Conservation (phyloP, 768 basidiomycete genomes). For the Boletus vermiculosoides region DNA sequence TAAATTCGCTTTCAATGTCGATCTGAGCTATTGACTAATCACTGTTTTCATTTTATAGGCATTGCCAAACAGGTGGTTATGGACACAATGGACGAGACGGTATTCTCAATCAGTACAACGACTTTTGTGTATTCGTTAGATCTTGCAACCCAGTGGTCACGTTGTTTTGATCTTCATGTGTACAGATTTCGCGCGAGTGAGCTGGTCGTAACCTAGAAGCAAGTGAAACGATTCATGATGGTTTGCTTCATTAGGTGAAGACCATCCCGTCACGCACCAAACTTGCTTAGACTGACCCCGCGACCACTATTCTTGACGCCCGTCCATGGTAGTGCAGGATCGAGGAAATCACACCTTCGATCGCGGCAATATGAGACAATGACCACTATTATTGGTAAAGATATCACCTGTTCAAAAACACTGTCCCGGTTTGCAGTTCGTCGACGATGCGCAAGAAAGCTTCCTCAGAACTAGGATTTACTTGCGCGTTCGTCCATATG, state of each 20-base stretch:
- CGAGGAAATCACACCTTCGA: constrained; percentile 80
- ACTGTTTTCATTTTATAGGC: background rate
- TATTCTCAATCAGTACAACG: background rate
- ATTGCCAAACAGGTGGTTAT: background rate
- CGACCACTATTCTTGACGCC: constrained; percentile 93
- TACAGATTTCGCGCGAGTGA: constrained; percentile 77
- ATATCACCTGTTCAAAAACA: constrained; percentile 80
- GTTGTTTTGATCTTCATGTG: constrained; percentile 76
- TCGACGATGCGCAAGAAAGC: constrained; percentile 64
- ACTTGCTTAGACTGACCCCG: constrained; percentile 86
- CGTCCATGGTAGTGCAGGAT: constrained; percentile 93
- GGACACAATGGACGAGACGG: background rate
- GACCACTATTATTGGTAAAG: background rate
- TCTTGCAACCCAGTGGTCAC: background rate
- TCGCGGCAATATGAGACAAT: background rate
- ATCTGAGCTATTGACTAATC: constrained; percentile 3
- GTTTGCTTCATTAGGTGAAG: background rate
- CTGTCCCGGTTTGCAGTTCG: constrained; percentile 85
- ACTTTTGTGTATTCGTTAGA: background rate
- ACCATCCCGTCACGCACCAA: constrained; percentile 55
- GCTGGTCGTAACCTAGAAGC: constrained; percentile 75
- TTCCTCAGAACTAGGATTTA: constrained; percentile 56
- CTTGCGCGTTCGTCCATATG: constrained; percentile 81
- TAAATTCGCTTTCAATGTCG: background rate
- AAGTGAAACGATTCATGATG: background rate